Evolutionary conservation across 169 alveolate genomes (phyloP).

Genomic region (Theileria sp.): DNA sequence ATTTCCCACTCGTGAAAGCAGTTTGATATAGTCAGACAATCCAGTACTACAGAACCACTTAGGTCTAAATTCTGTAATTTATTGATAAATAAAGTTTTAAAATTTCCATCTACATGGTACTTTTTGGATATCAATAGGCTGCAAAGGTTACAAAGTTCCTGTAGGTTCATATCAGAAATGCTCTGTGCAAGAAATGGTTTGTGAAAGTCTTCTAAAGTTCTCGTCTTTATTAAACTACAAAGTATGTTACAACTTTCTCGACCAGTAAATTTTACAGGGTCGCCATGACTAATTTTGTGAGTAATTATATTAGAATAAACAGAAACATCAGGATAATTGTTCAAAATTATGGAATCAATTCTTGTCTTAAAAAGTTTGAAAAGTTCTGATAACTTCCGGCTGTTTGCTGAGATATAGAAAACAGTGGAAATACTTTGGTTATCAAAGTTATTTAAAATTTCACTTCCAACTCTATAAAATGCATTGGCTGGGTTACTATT

Average conservation of each 20-base stretch:
- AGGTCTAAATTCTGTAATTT: background rate
- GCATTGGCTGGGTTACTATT: background rate
- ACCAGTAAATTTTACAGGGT: slow-evolving; percentile 17
- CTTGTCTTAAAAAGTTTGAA: slow-evolving; percentile 4
- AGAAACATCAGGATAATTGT: background rate
- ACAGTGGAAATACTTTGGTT: slow-evolving; percentile 45
- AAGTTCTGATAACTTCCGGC: slow-evolving; percentile 2
- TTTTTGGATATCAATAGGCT: slow-evolving; percentile 41
- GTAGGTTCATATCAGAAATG: slow-evolving; percentile 51
- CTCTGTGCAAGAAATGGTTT: slow-evolving; percentile 14
- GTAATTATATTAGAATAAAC: background rate
- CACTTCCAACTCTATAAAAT: background rate
- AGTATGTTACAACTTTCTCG: slow-evolving; percentile 51
- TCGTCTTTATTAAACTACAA: slow-evolving; percentile 40
- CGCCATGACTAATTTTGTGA: background rate
- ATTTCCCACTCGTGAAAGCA: slow-evolving; percentile 29
- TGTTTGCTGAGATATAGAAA: slow-evolving; percentile 27
- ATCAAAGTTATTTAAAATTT: background rate
- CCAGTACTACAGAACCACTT: slow-evolving; percentile 28
- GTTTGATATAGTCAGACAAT: slow-evolving; percentile 44
- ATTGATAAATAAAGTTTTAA: slow-evolving; percentile 19
- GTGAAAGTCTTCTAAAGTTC: slow-evolving; percentile 18
- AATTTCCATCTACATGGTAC: background rate
- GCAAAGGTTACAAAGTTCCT: slow-evolving; percentile 54
- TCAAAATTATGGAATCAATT: slow-evolving; percentile 2